Evolutionary conservation across 1,284 basidiomycete species (phyloP).

Genomic region (Flammula alnicola): DNA sequence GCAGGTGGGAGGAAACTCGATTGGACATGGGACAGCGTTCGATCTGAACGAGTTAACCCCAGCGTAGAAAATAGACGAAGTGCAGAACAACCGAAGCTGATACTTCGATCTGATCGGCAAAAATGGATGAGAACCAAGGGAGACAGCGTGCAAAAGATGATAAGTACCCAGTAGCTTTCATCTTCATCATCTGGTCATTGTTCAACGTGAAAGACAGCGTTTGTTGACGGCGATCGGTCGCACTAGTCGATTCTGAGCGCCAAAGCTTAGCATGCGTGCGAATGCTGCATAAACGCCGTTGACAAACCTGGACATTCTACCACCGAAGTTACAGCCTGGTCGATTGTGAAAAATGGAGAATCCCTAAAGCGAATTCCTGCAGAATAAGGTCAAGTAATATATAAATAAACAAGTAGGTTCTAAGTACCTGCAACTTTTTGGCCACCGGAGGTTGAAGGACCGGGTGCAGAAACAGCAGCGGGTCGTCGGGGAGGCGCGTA

Average conservation of each 20-base stretch:
- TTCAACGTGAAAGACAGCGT: slow-evolving; percentile 64
- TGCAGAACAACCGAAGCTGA: slow-evolving; percentile 90
- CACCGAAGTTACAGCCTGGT: slow-evolving; percentile 65
- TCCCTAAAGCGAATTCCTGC: slow-evolving; percentile 76
- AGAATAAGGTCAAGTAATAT: slow-evolving; percentile 17
- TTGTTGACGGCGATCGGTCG: slow-evolving; percentile 74
- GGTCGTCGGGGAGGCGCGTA: slow-evolving; percentile 62
- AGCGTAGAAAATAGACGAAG: slow-evolving; percentile 84
- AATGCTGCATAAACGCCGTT: background rate
- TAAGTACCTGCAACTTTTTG: slow-evolving; percentile 36
- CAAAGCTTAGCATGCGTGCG: background rate
- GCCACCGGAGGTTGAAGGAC: slow-evolving; percentile 36
- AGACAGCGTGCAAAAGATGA: slow-evolving; percentile 3
- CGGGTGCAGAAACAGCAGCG: slow-evolving; percentile 35
- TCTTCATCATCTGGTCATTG: slow-evolving; percentile 64
- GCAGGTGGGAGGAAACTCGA: slow-evolving; percentile 92
- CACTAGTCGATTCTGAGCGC: slow-evolving; percentile 69
- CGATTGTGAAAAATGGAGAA: slow-evolving; percentile 77
- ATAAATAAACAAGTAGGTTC: slow-evolving; percentile 15
- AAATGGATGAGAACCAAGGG: slow-evolving; percentile 14
- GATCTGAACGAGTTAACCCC: slow-evolving; percentile 56
- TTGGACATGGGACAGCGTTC: slow-evolving; percentile 60
- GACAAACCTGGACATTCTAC: slow-evolving; percentile 73
- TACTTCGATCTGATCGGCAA: slow-evolving; percentile 58
- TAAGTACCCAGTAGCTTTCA: slow-evolving; percentile 56